Base-by-base conservation (phyloP, 2,329 filamentous ascomycete genomes). In the Fusarium azukiicola region DNA sequence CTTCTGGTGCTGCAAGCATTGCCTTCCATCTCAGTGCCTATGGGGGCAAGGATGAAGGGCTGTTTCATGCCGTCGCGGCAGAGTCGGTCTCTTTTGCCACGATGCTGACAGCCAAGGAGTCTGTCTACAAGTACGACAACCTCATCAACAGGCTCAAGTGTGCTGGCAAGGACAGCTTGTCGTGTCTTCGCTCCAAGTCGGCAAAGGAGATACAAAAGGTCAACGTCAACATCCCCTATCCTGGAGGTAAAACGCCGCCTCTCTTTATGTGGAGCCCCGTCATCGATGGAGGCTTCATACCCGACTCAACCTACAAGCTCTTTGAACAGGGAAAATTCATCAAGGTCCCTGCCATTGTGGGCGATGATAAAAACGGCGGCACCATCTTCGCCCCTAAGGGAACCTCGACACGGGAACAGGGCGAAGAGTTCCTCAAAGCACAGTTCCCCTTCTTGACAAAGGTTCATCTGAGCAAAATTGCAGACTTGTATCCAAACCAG, bases 1-100 rank as follows among this genome's bases (percentile, higher is more conserved):
- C 93, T 69, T 95, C 95, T 4, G 95, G 95, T 6, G 95, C 90
- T 6, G 93, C 90, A 3, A 94, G 93, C 7, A 90, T 96, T n/a
- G 91, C 89, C 40, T 88, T 95, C 47, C 93, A 96, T 36, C 89
- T 96, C 54, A 92, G 88, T 2, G 91, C 92, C 0, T 91, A 91
- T 71, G 90, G 89, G 5, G 92, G 91, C 17, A 85, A 86, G 10
- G 85, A 92, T 71, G 87, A 87, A 44, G 86, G 87, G 5, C 85
- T 93, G 3, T 93, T 93, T 82, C 89, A 91, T 67, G 91, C 88
- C 2, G 91, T 88, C 0, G 89, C 89, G 1, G 90, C 88, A 2
- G 89, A 92, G 76, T 91, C 90, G 0, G 88, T 91, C 4, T 92
- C 91, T 0, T 92, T 92, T 54, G 90, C 89, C 0, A 87, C 89